phyloP scores from a whole-genome alignment of 2,329 filamentous ascomycete genomes.

The Aspergillus sp. region DNA sequence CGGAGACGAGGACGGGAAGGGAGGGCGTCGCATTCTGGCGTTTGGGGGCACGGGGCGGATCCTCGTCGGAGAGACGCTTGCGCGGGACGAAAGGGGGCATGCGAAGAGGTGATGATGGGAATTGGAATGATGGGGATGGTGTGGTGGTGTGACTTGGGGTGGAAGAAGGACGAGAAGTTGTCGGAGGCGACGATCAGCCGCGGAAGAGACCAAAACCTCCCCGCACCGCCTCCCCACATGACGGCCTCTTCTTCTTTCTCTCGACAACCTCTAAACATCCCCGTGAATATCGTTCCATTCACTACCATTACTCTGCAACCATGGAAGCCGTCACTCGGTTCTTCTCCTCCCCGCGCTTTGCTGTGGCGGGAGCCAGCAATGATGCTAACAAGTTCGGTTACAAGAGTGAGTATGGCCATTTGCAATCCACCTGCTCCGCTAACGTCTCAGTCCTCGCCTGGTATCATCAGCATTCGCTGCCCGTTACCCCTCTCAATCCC shows the following conservation, averaged over 20 bases:
- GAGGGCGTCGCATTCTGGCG: conserved; percentile 30
- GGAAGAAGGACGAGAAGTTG: neutral
- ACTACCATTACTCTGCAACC: neutral
- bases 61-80: conserved; percentile 39
- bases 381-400: conserved; percentile 85
- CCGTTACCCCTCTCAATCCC: conserved; percentile 83
- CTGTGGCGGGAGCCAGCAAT: conserved; percentile 85
- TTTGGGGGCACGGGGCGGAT: conserved; percentile 33
- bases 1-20: conserved; percentile 20
- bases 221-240: neutral
- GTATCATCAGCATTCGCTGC: conserved; percentile 76
- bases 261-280: neutral
- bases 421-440: conserved; percentile 3
- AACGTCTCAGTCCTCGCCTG: conserved; percentile 71
- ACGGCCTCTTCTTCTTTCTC: neutral
- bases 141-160: conserved; percentile 10
- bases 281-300: neutral
- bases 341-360: conserved; percentile 76
- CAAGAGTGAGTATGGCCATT: conserved; percentile 59
- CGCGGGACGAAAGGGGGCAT: conserved; percentile 50
- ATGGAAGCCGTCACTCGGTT: conserved; percentile 67
- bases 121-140: conserved; percentile 7
- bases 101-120: conserved; percentile 12
- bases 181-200: neutral
- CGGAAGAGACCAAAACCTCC: neutral